Percentiles rank a stretch among this genome's conserved stretches.
These are phyloP conservation scores for Moringa oleifera DNA, from an alignment of 345 rosid species.

Conservation along the genomic window DNA sequence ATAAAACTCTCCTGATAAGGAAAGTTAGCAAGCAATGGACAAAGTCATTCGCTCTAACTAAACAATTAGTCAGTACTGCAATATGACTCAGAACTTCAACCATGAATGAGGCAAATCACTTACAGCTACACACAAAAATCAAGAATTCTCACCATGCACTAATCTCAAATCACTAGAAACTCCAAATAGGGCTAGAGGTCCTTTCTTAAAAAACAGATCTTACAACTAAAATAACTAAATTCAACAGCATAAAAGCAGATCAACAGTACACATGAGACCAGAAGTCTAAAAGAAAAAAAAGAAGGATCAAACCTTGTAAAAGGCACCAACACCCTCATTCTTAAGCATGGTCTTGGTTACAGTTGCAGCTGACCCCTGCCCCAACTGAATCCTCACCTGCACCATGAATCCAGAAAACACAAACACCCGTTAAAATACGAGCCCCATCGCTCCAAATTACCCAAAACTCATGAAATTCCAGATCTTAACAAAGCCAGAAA, in stretches of 20 bases:
- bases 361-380: slow-evolving; percentile 84
- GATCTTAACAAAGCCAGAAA: slow-evolving; percentile 36
- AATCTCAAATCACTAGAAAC: not conserved
- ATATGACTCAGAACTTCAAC: not conserved
- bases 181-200: not conserved
- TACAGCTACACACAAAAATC: not conserved
- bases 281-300: not conserved
- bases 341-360: slow-evolving; percentile 78
- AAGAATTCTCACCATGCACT: not conserved
- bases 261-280: not conserved
- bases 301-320: slow-evolving; percentile 75
- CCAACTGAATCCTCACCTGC: slow-evolving; percentile 97
- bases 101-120: not conserved
- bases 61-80: too few species aligned
- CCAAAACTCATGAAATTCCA: slow-evolving; percentile 14
- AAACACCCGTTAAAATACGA: not conserved
- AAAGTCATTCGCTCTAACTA: not conserved
- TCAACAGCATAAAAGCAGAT: slow-evolving; percentile 1
- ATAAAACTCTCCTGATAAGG: not conserved
- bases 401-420: slow-evolving; percentile 18
- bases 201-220: not conserved
- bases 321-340: slow-evolving; percentile 83
- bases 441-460: not conserved
- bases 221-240: not conserved
- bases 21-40: too few species aligned